A percentile compares a stretch with the other conserved stretches of the same genome.
phyloP scores from a whole-genome alignment of 1,284 basidiomycete species.

The Cystobasidiaceae sp. region DNA sequence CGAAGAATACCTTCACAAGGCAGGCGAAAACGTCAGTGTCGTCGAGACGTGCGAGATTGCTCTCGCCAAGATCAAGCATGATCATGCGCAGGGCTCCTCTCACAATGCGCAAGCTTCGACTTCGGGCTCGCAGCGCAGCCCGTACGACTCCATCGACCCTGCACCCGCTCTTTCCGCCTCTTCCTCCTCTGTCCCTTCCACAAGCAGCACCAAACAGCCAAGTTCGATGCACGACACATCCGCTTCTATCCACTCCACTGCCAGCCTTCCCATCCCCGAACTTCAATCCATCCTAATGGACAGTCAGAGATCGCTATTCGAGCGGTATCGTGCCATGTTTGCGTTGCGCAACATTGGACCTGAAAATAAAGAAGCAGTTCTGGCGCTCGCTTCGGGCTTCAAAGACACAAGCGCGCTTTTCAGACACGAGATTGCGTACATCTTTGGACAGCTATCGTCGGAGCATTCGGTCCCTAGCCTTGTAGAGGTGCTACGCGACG shows the following conservation, averaged over 20 bases:
- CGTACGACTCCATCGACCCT: constrained; percentile 87
- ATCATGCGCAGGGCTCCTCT: constrained; percentile 46
- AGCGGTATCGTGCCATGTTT: constrained; percentile 98
- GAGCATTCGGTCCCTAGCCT: constrained; percentile 82
- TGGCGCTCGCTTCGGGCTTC: constrained; percentile 87
- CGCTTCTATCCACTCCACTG: constrained; percentile 31
- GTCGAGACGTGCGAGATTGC: constrained; percentile 98
- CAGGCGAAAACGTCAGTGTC: constrained; percentile 70
- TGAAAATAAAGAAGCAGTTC: constrained; percentile 60
- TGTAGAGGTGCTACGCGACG: constrained; percentile 67
- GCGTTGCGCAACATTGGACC: constrained; percentile 85
- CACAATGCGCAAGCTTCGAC: neutral
- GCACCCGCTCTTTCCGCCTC: constrained; percentile 59
- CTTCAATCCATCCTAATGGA: constrained; percentile 67
- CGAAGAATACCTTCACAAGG: constrained; percentile 58
- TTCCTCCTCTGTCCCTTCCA: no score
- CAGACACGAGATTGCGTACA: constrained; percentile 97
- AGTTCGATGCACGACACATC: constrained; percentile 34
- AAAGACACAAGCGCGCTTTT: constrained; percentile 79
- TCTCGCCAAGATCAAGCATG: constrained; percentile 89
- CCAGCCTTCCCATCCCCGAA: constrained; percentile 45
- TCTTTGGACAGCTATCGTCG: constrained; percentile 93
- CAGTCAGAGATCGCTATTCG: constrained; percentile 68
- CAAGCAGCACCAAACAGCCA: constrained; percentile 19
- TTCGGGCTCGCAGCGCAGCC: constrained; percentile 46